Base-by-base conservation (phyloP, 192 early-diverging fungal species). In the Backusella sp. region DNA sequence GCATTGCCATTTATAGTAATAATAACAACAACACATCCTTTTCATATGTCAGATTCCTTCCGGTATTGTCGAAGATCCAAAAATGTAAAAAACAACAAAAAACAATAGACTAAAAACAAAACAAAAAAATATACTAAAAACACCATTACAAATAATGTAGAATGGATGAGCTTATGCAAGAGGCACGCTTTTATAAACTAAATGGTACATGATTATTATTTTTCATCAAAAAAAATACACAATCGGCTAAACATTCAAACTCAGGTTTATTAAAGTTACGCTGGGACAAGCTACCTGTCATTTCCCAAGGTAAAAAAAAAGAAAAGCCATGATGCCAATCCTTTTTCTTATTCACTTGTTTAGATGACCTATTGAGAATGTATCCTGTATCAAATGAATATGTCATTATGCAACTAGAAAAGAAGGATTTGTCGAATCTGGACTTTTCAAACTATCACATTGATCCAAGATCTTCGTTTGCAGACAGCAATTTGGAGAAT, bases 81-180 rank as follows among this genome's bases (percentile, higher is more conserved):
- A 76, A 72, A 68, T 80, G 79, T 80, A 71, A 49, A 49, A 32
- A 56, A 3, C 37, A 39, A 39, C 11, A 39, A 44, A 17, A 44
- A 44, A 17, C 42, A 44, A 44, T 15, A 44, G 12, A 44, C 15
- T 32, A 37, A 37, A 37, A 37, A 37, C 11, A 44, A 44, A 15
- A 44, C 28, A 28, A 28, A 28, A 28, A 28, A 0, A 4, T 17
- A 17, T 7, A 56, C 37, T 9, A 9, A 35, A 35, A 39, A 39
- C 37, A 37, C 35, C 28, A 39, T 73, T 17, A 65, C 23, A 17
- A n/a, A 14, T 39, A 36, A 14, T 69, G 6, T 21, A 78, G 76
- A 17, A 72, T 78, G 70, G 76, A 78, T 28, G 76, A 78, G 41
- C 28, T 78, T 17, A 78, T 73, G 69, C 76, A 78, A 68, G 76